Percentiles rank a stretch among this genome's conserved stretches.
Conservation (phyloP, 2,329 filamentous ascomycete species). For the Alternaria panax region DNA sequence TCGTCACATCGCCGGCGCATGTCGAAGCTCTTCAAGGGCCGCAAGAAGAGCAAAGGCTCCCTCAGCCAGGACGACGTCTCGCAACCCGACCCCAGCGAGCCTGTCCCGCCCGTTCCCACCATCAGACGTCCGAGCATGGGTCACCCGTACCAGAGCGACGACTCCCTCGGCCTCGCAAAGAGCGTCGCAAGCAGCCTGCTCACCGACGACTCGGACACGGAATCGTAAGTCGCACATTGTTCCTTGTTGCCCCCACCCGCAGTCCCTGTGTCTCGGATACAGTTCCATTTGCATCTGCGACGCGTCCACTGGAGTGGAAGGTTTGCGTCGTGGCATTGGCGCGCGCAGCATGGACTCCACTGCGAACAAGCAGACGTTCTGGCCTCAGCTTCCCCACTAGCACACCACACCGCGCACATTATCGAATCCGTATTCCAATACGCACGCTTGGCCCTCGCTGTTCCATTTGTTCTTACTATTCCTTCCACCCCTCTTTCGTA, state of each 20-base stretch:
- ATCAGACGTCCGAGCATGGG: conserved; percentile 24
- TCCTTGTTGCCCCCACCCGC: neutral
- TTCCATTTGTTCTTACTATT: conserved; percentile 21
- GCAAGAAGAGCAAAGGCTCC: conserved; percentile 46
- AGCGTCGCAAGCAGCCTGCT: conserved; percentile 59
- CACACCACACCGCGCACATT: conserved; percentile 9
- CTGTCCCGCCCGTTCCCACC: conserved; percentile 34
- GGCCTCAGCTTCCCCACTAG: conserved; percentile 32
- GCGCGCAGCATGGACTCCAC: conserved; percentile 30
- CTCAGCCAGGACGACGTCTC: conserved; percentile 41
- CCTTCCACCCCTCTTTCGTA: conserved; percentile 14
- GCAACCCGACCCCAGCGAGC: conserved; percentile 27
- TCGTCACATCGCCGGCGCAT: conserved; percentile 55
- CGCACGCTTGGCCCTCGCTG: conserved; percentile 14
- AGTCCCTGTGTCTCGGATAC: conserved; percentile 16
- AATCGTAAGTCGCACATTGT: conserved; percentile 54
- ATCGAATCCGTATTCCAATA: conserved; percentile 20
- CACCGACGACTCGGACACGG: conserved; percentile 60
- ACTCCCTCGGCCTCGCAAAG: conserved; percentile 53
- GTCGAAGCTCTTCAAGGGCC: conserved; percentile 61
- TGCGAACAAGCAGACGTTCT: conserved; percentile 24
- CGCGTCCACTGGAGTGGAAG: conserved; percentile 1
- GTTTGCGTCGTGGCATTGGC: conserved; percentile 19
- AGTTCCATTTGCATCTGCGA: conserved; percentile 14
- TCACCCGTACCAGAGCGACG: conserved; percentile 44